Base-by-base conservation (phyloP, 1,139 yeast species). In the Suhomyces anneliseae region DNA sequence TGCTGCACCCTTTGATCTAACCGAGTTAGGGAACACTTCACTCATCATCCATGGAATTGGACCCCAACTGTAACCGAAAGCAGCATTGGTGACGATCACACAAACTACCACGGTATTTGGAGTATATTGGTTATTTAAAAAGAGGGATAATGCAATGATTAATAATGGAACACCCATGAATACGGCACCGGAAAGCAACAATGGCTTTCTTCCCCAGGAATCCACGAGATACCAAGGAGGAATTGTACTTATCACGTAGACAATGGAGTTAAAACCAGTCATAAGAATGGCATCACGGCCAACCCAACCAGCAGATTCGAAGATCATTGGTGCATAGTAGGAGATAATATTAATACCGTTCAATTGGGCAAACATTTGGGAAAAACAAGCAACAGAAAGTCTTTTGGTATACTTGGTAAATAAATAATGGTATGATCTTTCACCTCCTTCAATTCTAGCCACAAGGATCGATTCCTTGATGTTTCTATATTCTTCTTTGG, bases 11-110 rank as follows among this genome's bases (percentile, higher is more conserved):
- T 90, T 88, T 7, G 96, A 90, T 50, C 97, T 79, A n/a, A 90
- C 90, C 26, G 85, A 75, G 51, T 88, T 79, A 0, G 97, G 97
- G 49, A 92, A 78, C 45, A 92, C 92, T 69, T 90, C 97, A 40
- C 90, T 90, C 69, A 89, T 85, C 57, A 92, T 76, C 97, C 97
- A 90, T 7, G 97, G 96, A 50, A 92, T 85, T 4, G 97, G 97
- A 9, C 97, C 97, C 95, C 96, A 90, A 47, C 87, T 79, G 57
- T 83, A 83, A 9, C 97, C 97, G 68, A 90, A 90, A 32, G 88
- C 87, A 0, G 95, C 89, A 60, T 90, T 92, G 69, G 85, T 87
- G 11, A 87, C 67, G 44, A 90, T 79, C 26, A 90, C 96, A 58
- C 87, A 81, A 1, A 79, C 61, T 2, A 90, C 97, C 33, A 90